phyloP scores from a whole-genome alignment of 305 asterid species.

The Nicotiana rustica region DNA sequence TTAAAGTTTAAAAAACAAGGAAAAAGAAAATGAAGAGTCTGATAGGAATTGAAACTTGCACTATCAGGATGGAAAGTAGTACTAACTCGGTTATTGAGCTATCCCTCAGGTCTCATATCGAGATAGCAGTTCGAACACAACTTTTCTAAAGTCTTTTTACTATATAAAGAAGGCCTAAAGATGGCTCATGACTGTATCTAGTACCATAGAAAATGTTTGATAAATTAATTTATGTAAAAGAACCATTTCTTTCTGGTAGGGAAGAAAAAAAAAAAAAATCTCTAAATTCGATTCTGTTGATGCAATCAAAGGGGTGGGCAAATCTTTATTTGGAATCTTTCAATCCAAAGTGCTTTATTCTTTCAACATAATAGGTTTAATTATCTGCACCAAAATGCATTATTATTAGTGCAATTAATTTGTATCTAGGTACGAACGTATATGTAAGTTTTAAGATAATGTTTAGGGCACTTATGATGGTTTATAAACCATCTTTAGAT shows the following conservation, averaged over 20 bases:
- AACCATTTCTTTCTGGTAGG: slow-evolving; percentile 20
- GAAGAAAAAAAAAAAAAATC: slow-evolving; percentile 3
- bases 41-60: neutral
- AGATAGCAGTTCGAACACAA: neutral
- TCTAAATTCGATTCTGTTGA: slow-evolving; percentile 22
- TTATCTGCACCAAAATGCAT: slow-evolving; percentile 7
- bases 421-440: neutral
- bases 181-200: slow-evolving; percentile 6
- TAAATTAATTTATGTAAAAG: neutral
- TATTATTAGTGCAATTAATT: neutral
- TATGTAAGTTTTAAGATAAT: slow-evolving; percentile 23
- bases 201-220: slow-evolving; percentile 9
- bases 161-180: slow-evolving; percentile 8
- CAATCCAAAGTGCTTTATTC: slow-evolving; percentile 30
- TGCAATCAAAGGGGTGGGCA: slow-evolving; percentile 23
- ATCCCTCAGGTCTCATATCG: neutral
- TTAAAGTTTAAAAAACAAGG: neutral
- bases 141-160: neutral
- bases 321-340: slow-evolving; percentile 23
- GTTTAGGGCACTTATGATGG: slow-evolving; percentile 15
- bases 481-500: slow-evolving; percentile 14
- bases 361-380: slow-evolving; percentile 23
- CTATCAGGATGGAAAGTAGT: neutral
- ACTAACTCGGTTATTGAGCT: neutral
- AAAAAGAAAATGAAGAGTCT: neutral